Percentiles rank a stretch among this genome's conserved stretches.
Conservation (phyloP, 805 yeast genomes). For the Lipomyces orientalis region DNA sequence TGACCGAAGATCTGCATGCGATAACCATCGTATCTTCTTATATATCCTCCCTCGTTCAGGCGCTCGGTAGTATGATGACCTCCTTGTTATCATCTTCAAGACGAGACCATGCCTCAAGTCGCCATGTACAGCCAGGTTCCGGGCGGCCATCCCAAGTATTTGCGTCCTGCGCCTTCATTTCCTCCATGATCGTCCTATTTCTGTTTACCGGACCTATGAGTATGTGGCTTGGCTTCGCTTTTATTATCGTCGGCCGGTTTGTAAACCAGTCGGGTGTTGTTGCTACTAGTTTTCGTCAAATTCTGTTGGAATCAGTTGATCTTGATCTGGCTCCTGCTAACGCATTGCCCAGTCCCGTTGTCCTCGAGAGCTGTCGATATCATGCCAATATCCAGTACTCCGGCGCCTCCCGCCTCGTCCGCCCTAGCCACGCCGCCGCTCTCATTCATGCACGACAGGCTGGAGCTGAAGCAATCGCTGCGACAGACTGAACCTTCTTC, state of each 20-base stretch:
- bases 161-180: constrained; percentile 11
- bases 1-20: neutral
- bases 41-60: neutral
- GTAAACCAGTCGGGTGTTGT: too few relatives aligned
- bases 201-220: constrained; percentile 15
- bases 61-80: neutral
- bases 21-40: neutral
- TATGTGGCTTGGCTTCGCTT: neutral
- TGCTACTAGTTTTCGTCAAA: neutral
- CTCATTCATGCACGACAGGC: neutral
- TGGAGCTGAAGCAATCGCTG: neutral
- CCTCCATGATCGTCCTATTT: constrained; percentile 13
- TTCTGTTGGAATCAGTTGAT: neutral
- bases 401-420: constrained; percentile 3
- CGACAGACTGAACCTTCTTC: neutral
- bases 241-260: neutral
- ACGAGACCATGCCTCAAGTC: neutral
- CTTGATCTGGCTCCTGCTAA: neutral
- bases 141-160: neutral
- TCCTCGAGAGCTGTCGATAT: neutral
- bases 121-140: neutral
- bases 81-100: neutral
- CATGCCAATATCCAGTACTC: neutral
- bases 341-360: neutral
- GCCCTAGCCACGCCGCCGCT: neutral